These are phyloP conservation scores for Euphorbia pulcherrima DNA, from an alignment of 345 rosid species.

Conservation along the genomic window DNA sequence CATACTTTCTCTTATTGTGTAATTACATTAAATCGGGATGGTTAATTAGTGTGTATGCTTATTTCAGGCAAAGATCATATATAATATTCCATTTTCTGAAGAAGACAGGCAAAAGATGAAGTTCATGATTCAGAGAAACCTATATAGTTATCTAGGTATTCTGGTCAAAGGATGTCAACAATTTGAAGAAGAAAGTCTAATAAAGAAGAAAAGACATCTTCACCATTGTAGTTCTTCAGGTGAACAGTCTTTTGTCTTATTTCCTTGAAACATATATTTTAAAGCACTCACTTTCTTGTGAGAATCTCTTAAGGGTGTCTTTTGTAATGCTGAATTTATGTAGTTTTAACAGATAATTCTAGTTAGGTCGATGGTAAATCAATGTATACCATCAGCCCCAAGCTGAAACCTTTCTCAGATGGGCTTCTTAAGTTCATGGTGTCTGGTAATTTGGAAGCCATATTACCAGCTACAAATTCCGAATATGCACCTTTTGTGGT, in stretches of 20 bases:
- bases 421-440: conserved; percentile 63
- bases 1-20: not conserved
- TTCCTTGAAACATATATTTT: not conserved
- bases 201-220: conserved; percentile 32
- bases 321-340: conserved; percentile 11
- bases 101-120: conserved; percentile 67
- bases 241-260: conserved; percentile 20
- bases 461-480: conserved; percentile 53
- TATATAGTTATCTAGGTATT: conserved; percentile 64
- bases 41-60: conserved; percentile 10
- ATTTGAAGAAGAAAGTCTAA: conserved; percentile 56
- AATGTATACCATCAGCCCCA: conserved; percentile 44
- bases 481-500: conserved; percentile 63
- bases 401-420: conserved; percentile 61
- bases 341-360: conserved; percentile 24
- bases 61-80: conserved; percentile 73
- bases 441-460: conserved; percentile 66
- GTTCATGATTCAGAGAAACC: conserved; percentile 67
- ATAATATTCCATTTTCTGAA: conserved; percentile 66
- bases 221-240: conserved; percentile 47
- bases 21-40: not conserved
- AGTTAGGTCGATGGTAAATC: conserved; percentile 32
- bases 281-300: not conserved
- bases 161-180: conserved; percentile 61
- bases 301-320: conserved; percentile 2